Conservation (phyloP, 306 rosid genomes). For the Cicer chorassanicum region DNA sequence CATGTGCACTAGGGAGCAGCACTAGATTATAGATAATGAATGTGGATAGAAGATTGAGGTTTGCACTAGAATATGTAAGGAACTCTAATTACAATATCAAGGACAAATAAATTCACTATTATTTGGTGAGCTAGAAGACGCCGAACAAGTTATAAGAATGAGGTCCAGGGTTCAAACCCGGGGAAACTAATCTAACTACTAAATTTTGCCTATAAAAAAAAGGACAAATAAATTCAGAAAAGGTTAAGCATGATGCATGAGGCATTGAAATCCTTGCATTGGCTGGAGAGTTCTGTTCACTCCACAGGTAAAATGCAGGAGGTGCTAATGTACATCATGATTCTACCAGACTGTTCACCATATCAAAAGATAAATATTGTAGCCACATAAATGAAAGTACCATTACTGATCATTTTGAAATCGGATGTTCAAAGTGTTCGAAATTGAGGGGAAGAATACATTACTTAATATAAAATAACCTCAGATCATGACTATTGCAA, state of each 20-base stretch:
- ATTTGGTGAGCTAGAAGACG: no score
- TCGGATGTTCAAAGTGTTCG: background rate
- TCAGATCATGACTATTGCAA: background rate
- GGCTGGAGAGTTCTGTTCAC: conserved; percentile 2
- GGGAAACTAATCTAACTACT: no score
- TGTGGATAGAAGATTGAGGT: conserved; percentile 9
- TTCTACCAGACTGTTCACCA: conserved; percentile 13
- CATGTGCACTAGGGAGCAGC: conserved; percentile 24
- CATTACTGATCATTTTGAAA: conserved; percentile 13
- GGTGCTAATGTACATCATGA: conserved; percentile 2
- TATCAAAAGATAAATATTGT: background rate
- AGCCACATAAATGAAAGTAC: conserved; percentile 6
- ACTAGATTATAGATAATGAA: conserved; percentile 7
- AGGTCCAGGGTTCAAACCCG: no score
- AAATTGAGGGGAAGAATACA: background rate
- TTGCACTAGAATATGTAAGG: conserved; percentile 12
- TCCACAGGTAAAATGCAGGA: conserved; percentile 6
- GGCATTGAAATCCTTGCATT: conserved; percentile 22
- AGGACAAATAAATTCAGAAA: conserved; percentile 15
- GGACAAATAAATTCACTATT: conserved; percentile 7
- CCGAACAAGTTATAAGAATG: no score
- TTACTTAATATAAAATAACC: background rate
- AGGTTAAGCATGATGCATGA: background rate
- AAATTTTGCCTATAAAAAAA: background rate
- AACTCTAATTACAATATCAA: conserved; percentile 8